phyloP scores from a whole-genome alignment of 257 asterid species.

The Gentiana dahurica region DNA sequence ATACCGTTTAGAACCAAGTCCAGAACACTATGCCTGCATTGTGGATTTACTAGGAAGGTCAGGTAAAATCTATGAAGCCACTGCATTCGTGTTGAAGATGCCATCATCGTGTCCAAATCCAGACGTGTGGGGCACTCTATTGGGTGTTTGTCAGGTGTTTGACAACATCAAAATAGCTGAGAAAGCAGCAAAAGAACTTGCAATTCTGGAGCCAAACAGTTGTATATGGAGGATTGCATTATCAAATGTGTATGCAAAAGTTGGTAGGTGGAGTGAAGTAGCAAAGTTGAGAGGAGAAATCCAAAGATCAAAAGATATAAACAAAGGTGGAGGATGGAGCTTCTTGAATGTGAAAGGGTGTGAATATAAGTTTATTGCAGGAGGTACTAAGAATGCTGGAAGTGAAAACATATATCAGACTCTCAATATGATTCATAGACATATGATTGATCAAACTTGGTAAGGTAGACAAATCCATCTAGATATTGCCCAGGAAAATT shows the following conservation, averaged over 20 bases:
- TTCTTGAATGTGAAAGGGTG: constrained; percentile 25
- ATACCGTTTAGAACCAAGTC: constrained; percentile 14
- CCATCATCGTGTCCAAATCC: constrained; percentile 10
- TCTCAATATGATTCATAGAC: constrained; percentile 15
- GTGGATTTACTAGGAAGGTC: constrained; percentile 40
- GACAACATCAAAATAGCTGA: constrained; percentile 22
- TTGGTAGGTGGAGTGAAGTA: constrained; percentile 26
- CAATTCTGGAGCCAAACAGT: constrained; percentile 23
- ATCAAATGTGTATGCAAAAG: constrained; percentile 31
- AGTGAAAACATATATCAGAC: constrained; percentile 19
- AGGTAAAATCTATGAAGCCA: constrained; percentile 32
- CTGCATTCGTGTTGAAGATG: constrained; percentile 19
- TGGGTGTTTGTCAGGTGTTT: constrained; percentile 20
- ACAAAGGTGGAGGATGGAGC: constrained; percentile 48
- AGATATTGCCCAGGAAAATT: too few relatives aligned
- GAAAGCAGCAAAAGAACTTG: constrained; percentile 28
- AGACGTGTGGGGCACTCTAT: constrained; percentile 37
- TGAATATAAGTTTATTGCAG: constrained; percentile 27
- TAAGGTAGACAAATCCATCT: not conserved
- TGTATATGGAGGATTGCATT: constrained; percentile 35
- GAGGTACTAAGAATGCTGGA: constrained; percentile 19
- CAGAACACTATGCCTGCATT: constrained; percentile 34
- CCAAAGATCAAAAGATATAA: constrained; percentile 15
- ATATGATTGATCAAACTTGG: constrained; percentile 15
- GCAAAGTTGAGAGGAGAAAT: constrained; percentile 24